Percentiles rank a stretch among this genome's conserved stretches.
Evolutionary conservation across 73 alveolate genomes (phyloP).

Genomic region (Symbiodinium natans): DNA sequence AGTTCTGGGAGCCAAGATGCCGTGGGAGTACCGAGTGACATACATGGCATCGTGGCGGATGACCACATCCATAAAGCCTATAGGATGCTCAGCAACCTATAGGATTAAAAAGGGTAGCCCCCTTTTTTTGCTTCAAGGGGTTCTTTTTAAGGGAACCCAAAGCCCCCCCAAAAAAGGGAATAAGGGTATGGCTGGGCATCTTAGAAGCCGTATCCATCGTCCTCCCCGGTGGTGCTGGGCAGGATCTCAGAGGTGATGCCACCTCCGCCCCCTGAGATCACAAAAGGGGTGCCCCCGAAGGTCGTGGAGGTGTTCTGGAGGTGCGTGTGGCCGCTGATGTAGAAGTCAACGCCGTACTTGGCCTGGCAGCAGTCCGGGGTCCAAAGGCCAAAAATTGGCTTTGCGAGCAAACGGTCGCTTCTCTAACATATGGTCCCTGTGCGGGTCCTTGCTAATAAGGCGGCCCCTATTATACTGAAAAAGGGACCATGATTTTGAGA

Average conservation of each 20-base stretch:
- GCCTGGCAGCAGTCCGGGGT: not conserved
- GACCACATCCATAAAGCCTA: conserved; percentile 61
- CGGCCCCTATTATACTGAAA: not conserved
- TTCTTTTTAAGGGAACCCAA: no score
- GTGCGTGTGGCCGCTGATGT: conserved; percentile 88
- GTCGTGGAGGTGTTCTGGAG: not conserved
- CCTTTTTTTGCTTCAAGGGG: no score
- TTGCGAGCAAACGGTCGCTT: no score
- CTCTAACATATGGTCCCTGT: no score
- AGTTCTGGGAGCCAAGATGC: not conserved
- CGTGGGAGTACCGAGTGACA: conserved; percentile 46
- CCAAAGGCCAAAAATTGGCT: no score
- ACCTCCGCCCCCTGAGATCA: conserved; percentile 58
- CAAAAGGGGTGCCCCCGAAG: conserved; percentile 21
- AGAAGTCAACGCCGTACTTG: conserved; percentile 54
- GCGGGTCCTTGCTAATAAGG: no score
- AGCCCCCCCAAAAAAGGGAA: no score
- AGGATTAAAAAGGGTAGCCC: no score
- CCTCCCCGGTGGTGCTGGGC: conserved; percentile 22
- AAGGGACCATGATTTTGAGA: no score
- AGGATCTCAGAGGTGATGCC: conserved; percentile 71
- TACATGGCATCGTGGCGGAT: conserved; percentile 11
- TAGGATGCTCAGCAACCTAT: no score
- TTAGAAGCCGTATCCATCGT: conserved; percentile 50
- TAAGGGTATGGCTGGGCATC: no score